Evolutionary conservation across 2,329 filamentous ascomycete genomes (phyloP).

Genomic region (Coleophoma crateriformis): DNA sequence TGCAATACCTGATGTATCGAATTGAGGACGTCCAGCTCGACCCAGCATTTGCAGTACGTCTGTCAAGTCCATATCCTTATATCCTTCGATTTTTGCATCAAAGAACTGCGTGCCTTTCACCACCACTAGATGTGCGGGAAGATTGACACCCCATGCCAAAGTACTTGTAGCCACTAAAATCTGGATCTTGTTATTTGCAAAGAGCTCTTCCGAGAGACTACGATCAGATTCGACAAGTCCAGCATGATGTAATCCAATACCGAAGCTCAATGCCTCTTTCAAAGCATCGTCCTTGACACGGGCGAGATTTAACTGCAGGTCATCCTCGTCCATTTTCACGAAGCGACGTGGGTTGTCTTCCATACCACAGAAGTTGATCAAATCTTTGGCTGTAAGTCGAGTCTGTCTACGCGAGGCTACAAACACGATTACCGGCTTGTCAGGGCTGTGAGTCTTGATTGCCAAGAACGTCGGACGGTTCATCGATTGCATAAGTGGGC

Average conservation of each 20-base stretch:
- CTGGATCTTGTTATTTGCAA: constrained; percentile 96
- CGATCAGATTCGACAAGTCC: constrained; percentile 93
- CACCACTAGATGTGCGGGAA: constrained; percentile 93
- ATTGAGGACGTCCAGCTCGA: constrained; percentile 90
- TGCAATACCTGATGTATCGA: constrained; percentile 92
- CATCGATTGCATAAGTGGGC: constrained; percentile 98
- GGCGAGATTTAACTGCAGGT: constrained; percentile 79
- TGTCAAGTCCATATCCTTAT: constrained; percentile 98
- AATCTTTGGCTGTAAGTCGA: constrained; percentile 85
- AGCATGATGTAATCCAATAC: constrained; percentile 94
- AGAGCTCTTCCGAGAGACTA: constrained; percentile 86
- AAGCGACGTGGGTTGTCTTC: constrained; percentile 95
- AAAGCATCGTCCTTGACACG: constrained; percentile 90
- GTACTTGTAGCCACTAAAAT: constrained; percentile 94
- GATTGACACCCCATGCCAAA: constrained; percentile 94
- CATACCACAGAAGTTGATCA: constrained; percentile 98
- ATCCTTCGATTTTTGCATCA: constrained; percentile 94
- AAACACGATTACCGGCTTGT: constrained; percentile 97
- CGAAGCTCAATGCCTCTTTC: constrained; percentile 91
- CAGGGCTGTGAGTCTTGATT: constrained; percentile 92
- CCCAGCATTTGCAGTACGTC: constrained; percentile 98
- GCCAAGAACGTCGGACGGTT: constrained; percentile 94
- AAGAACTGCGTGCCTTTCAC: constrained; percentile 99
- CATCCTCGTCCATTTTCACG: constrained; percentile 89
- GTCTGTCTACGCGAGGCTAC: constrained; percentile 95